Percentiles rank a stretch among this genome's conserved stretches.
Conservation (phyloP, 2,329 filamentous ascomycete species). For the Fusarium multiceps region DNA sequence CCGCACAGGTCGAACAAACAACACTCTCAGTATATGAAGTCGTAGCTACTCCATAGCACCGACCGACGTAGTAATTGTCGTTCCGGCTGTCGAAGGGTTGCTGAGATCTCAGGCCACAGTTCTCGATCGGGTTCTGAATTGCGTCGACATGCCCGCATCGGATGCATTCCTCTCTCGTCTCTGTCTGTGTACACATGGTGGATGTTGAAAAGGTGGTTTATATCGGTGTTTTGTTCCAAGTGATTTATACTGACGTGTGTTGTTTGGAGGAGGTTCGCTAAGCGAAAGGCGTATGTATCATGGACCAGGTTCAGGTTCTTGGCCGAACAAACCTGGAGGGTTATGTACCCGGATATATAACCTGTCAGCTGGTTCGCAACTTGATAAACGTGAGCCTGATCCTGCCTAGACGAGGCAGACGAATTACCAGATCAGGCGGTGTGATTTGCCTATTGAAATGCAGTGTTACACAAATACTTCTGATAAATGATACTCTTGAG, state of each 20-base stretch:
- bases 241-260: background rate
- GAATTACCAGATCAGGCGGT: slow-evolving; percentile 27
- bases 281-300: background rate
- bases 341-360: slow-evolving; percentile 29
- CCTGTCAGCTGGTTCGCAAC: slow-evolving; percentile 35
- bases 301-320: slow-evolving; percentile 5
- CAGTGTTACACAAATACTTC: slow-evolving; percentile 20
- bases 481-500: slow-evolving; percentile 19
- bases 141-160: slow-evolving; percentile 17
- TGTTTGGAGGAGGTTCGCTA: slow-evolving; percentile 1
- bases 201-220: background rate
- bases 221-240: background rate
- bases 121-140: slow-evolving; percentile 21
- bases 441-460: slow-evolving; percentile 21
- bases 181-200: slow-evolving; percentile 34
- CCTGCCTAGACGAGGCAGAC: slow-evolving; percentile 34
- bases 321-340: slow-evolving; percentile 4
- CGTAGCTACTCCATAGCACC: slow-evolving; percentile 30
- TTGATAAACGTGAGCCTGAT: slow-evolving; percentile 21
- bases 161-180: slow-evolving; percentile 30
- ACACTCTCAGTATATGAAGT: slow-evolving; percentile 30
- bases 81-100: slow-evolving; percentile 15
- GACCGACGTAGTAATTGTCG: slow-evolving; percentile 14
- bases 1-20: slow-evolving; percentile 11
- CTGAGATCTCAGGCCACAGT: slow-evolving; percentile 22